Base-by-base conservation (phyloP, 2,329 filamentous ascomycete species). In the Apiospora pterosperma region DNA sequence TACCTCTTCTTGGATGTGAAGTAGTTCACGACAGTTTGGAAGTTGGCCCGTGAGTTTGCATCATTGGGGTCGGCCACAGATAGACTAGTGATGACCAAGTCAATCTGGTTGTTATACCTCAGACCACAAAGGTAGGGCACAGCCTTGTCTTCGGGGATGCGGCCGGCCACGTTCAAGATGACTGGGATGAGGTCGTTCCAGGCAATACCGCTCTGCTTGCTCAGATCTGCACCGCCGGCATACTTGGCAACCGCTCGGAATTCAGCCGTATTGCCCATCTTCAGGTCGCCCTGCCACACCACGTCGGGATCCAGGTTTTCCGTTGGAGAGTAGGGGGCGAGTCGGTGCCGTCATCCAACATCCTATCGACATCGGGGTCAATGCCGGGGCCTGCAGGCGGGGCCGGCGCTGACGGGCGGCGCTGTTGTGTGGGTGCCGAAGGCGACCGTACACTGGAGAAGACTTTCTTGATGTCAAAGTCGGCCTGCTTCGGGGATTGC, bases 121-220 rank as follows among this genome's bases (percentile, higher is more conserved):
- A 98, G 83, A 61, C 92, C 89, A 74, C 93, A 96, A 0, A 99
- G 88, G 72, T 99, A 99, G 67, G 96, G 92, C 64, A 93, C 93
- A 12, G 95, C 96, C 68, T 90, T 91, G 66, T 90, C 85, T 69
- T 92, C 88, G 62, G 92, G 88, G 66, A 99, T 96, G 21, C 96
- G 88, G 1, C 92, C 92, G 59, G 90, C 90, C 25, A 96, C 90
- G 7, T 85, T 88, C 36, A 96, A 81, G 8, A 82, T 85, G 36
- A 85, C 81, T 0, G 93, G 91, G 8, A 97, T 86, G 11, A 98
- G 80, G 64, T 91, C 86, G 21, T 85, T 84, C 93, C 94, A 98
- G 31, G 88, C 81, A 63, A 75, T 73, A 44, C 70, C 72, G 52
- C 68, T 74, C n/a, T 73, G 69, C 66, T 84, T 86, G 58, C 82